Conservation (phyloP, 2,329 filamentous ascomycete species). For the Eutypa lata region DNA sequence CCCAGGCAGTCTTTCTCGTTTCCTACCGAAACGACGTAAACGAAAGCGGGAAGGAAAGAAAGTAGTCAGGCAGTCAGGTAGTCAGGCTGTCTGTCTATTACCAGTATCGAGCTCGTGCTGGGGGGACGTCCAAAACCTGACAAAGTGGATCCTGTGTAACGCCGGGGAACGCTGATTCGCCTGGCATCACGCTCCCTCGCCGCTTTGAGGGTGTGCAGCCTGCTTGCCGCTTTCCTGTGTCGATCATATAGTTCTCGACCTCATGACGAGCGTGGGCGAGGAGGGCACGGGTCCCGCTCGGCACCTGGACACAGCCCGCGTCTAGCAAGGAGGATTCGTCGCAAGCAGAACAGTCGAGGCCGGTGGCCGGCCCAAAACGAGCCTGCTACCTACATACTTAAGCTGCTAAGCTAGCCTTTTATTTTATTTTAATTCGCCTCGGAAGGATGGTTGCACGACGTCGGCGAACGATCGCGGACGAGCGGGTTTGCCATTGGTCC, state of each 20-base stretch:
- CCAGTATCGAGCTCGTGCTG: neutral
- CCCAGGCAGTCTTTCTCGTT: neutral
- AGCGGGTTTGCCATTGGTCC: neutral
- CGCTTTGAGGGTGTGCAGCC: neutral
- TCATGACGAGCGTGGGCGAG: neutral
- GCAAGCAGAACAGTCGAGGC: neutral
- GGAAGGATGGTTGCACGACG: neutral
- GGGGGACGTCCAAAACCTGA: neutral
- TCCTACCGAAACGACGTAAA: neutral
- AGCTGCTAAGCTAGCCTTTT: no score
- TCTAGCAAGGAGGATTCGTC: neutral
- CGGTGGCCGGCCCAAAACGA: neutral
- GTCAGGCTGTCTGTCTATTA: no score
- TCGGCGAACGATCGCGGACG: neutral
- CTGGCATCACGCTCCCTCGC: neutral
- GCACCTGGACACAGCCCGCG: neutral
- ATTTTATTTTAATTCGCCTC: no score
- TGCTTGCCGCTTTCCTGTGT: neutral
- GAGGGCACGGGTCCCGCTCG: neutral
- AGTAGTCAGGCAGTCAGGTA: no score
- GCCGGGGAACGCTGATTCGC: neutral
- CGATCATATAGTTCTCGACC: conserved; percentile 1
- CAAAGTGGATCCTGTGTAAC: neutral
- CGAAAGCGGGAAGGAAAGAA: no score
- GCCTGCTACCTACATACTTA: no score